These are phyloP conservation scores for Ramaria rubella DNA, from an alignment of 768 basidiomycete genomes.

Conservation along the genomic window DNA sequence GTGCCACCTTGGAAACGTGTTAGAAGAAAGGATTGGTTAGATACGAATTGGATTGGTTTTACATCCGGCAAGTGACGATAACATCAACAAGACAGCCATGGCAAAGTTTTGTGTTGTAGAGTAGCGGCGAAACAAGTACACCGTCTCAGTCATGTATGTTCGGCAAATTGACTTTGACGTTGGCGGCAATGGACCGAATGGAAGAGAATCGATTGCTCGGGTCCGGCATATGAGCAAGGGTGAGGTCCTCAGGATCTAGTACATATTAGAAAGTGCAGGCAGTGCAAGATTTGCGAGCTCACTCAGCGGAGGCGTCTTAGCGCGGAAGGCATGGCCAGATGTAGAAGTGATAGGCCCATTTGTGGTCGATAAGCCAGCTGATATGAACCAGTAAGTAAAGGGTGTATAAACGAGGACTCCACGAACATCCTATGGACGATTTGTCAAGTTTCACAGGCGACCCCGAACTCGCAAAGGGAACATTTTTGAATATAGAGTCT, in stretches of 20 bases:
- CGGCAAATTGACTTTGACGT: background rate
- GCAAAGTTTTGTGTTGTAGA: background rate
- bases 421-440: background rate
- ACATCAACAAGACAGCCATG: background rate
- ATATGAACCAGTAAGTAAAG: background rate
- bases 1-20: background rate
- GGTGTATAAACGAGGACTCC: background rate
- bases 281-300: background rate
- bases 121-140: background rate
- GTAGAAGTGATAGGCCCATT: background rate
- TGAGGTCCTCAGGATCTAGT: background rate
- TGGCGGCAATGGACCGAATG: background rate
- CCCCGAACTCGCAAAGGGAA: background rate
- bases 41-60: background rate
- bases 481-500: background rate
- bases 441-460: background rate
- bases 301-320: background rate
- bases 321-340: background rate
- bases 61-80: background rate
- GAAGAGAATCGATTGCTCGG: background rate
- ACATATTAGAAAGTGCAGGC: background rate
- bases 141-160: background rate
- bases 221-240: background rate
- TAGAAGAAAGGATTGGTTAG: background rate
- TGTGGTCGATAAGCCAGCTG: background rate